phyloP scores from a whole-genome alignment of 352 stramenopile genomes.

The Phytophthora pisi region DNA sequence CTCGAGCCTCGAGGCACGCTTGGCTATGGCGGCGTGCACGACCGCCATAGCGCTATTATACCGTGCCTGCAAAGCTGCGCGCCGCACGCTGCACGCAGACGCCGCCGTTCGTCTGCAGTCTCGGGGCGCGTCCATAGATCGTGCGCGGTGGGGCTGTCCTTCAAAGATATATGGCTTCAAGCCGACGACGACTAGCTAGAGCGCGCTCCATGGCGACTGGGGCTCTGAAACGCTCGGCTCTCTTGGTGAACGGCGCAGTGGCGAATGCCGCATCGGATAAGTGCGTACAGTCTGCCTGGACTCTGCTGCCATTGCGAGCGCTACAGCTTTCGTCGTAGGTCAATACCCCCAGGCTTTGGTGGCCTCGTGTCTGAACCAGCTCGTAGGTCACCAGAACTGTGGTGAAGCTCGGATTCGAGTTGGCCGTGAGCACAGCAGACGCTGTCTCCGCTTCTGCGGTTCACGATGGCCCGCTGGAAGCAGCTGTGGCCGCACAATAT shows the following conservation, averaged over 20 bases:
- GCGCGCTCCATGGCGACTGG: constrained; percentile 7
- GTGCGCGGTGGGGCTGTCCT: constrained; percentile 22
- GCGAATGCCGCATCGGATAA: not conserved
- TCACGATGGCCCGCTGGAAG: constrained; percentile 5
- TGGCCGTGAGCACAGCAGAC: not conserved
- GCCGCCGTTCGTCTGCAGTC: constrained; percentile 7
- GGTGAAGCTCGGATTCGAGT: not conserved
- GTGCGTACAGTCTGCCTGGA: too few species aligned
- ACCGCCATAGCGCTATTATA: too few species aligned
- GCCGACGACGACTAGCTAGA: constrained; percentile 25
- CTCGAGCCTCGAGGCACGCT: too few species aligned
- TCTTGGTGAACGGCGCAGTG: not conserved
- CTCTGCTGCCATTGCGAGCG: too few species aligned
- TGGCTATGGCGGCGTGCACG: not conserved
- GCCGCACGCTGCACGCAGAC: not conserved
- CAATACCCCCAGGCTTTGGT: not conserved
- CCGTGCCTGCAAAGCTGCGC: not conserved
- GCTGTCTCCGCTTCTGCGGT: not conserved
- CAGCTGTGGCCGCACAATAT: constrained; percentile 7
- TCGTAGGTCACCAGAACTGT: not conserved
- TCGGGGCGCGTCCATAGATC: constrained; percentile 10
- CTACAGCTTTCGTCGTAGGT: not conserved
- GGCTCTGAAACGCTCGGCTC: not conserved
- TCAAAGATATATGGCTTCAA: constrained; percentile 17
- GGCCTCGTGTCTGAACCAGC: not conserved